These are phyloP conservation scores for Mycogone perniciosa DNA, from an alignment of 2,329 filamentous ascomycete species.

Conservation along the genomic window DNA sequence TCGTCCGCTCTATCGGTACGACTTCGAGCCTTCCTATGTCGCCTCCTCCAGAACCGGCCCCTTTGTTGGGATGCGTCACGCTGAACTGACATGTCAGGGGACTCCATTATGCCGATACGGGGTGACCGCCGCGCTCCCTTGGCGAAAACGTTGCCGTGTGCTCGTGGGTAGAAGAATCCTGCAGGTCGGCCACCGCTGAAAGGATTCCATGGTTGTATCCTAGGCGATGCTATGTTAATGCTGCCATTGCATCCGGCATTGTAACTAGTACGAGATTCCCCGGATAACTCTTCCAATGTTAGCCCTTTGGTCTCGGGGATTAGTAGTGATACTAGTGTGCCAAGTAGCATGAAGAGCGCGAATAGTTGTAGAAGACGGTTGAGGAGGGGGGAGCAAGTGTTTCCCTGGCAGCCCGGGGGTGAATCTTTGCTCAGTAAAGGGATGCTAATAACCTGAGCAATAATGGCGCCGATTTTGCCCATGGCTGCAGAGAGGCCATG, in stretches of 20 bases:
- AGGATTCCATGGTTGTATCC: conserved; percentile 36
- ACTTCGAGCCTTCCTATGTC: conserved; percentile 20
- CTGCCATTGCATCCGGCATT: conserved; percentile 47
- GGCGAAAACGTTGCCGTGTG: conserved; percentile 20
- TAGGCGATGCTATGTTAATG: conserved; percentile 30
- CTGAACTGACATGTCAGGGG: conserved; percentile 30
- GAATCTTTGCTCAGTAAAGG: conserved; percentile 55
- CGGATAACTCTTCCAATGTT: conserved; percentile 65
- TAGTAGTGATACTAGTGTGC: conserved; percentile 61
- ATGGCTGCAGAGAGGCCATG: conserved; percentile 61
- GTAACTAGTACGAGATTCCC: conserved; percentile 57
- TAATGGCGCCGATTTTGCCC: conserved; percentile 62
- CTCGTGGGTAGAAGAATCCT: conserved; percentile 42
- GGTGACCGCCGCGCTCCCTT: conserved; percentile 23
- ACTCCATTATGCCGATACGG: conserved; percentile 38
- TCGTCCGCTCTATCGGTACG: conserved; percentile 25
- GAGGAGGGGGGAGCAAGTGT: conserved; percentile 52
- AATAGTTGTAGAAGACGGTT: conserved; percentile 72
- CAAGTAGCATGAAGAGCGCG: conserved; percentile 72
- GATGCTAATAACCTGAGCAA: conserved; percentile 60
- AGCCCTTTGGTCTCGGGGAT: conserved; percentile 71
- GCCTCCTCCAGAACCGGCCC: conserved; percentile 24
- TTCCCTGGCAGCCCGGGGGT: conserved; percentile 41
- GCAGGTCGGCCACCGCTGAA: conserved; percentile 46
- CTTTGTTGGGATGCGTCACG: conserved; percentile 19